Evolutionary conservation across 2,329 filamentous ascomycete species (phyloP).

Genomic region (Colletotrichum higginsianum): DNA sequence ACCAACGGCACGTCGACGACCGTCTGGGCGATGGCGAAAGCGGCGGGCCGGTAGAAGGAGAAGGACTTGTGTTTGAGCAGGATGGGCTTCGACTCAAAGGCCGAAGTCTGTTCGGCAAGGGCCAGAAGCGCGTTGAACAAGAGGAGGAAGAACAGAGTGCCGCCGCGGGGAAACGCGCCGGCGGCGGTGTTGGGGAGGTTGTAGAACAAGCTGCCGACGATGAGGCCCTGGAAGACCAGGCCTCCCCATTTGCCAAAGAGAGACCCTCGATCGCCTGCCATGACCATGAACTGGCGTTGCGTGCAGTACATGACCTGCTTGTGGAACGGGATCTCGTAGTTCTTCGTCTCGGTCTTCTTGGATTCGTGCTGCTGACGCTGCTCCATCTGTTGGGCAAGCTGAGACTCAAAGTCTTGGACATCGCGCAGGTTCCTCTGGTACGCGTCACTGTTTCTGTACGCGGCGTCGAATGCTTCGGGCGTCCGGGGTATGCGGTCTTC

Average conservation of each 20-base stretch:
- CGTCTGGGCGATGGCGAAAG: constrained; percentile 62
- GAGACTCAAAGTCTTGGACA: constrained; percentile 67
- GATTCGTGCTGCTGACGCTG: constrained; percentile 56
- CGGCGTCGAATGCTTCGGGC: constrained; percentile 72
- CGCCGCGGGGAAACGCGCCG: constrained; percentile 72
- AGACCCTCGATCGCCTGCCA: constrained; percentile 52
- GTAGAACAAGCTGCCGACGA: constrained; percentile 52
- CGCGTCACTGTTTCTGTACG: constrained; percentile 63
- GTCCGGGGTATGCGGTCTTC: constrained; percentile 70
- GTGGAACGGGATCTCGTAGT: constrained; percentile 66
- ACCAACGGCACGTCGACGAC: constrained; percentile 67
- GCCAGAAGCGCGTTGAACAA: constrained; percentile 75
- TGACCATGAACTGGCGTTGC: constrained; percentile 51
- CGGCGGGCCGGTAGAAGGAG: constrained; percentile 76
- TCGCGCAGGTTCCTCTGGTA: constrained; percentile 61
- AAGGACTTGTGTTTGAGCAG: constrained; percentile 80
- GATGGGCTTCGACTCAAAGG: constrained; percentile 75
- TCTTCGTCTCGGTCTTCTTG: constrained; percentile 61
- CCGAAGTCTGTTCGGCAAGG: constrained; percentile 71
- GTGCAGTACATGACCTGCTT: constrained; percentile 65
- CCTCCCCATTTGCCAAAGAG: constrained; percentile 53
- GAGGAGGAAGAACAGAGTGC: constrained; percentile 74
- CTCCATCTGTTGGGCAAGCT: constrained; percentile 62
- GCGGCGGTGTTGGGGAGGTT: constrained; percentile 52
- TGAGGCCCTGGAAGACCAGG: constrained; percentile 53